These are phyloP conservation scores for Sclerotinia minor DNA, from an alignment of 2,329 filamentous ascomycete genomes.

Conservation along the genomic window DNA sequence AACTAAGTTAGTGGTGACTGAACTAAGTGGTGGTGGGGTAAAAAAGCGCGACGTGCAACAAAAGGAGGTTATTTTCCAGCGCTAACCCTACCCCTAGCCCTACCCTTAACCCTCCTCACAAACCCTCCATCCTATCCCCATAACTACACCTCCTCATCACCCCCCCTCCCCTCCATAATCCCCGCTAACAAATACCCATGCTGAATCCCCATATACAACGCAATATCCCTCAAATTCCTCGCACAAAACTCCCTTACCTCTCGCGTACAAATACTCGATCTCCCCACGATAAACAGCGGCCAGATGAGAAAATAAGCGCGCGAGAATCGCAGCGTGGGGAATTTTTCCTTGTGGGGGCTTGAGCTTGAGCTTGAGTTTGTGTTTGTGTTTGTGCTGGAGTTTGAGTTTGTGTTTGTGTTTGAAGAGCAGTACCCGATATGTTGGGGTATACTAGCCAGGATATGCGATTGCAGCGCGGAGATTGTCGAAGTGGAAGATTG, in stretches of 20 bases:
- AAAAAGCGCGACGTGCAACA: neutral
- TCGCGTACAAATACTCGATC: conserved; percentile 28
- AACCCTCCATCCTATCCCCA: no score
- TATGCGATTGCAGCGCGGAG: conserved; percentile 32
- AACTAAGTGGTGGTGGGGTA: no score
- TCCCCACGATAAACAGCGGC: conserved; percentile 37
- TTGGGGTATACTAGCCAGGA: conserved; percentile 38
- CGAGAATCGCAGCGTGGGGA: conserved; percentile 25
- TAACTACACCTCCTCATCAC: no score
- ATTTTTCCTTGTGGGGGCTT: no score
- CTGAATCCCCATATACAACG: conserved; percentile 33
- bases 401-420: no score
- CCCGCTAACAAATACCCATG: conserved; percentile 35
- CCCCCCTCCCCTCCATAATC: conserved; percentile 25
- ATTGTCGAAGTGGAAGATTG: conserved; percentile 27
- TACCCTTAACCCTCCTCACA: no score
- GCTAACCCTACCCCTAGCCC: no score
- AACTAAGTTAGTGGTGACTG: no score
- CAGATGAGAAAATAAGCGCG: conserved; percentile 37
- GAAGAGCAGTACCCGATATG: conserved; percentile 24
- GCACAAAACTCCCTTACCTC: conserved; percentile 30
- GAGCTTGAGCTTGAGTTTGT: no score
- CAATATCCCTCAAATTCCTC: conserved; percentile 33
- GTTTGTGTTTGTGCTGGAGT: no score
- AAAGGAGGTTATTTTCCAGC: neutral